Evolutionary conservation across 1,139 yeast genomes (phyloP), one percentile per base, ranked within the genome.

Genomic region (Blastobotrys illinoisensis): DNA sequence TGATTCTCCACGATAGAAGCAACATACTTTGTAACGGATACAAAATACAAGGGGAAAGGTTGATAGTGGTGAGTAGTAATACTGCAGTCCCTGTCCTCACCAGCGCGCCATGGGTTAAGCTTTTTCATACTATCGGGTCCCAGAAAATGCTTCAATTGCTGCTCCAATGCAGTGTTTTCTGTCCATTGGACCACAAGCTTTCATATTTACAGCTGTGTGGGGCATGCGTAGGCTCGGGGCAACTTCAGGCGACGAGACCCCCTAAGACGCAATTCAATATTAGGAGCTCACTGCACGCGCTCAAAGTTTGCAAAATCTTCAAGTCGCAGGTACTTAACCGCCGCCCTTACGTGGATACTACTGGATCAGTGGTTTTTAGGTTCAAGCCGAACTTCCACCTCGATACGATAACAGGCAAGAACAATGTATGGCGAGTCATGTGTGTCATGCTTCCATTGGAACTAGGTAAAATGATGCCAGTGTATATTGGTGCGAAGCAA

Each of bases 341-440:
- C 20, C 32, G 20, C 9, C 52, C 55, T 7, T 36, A 36, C 5
- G 14, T 49, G 5, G 45, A 36, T 19, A 49, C 28, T 7, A 18
- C 45, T 36, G 50, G 48, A 4, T 14, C 44, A 9, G 48, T 51
- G 6, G 16, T 53, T 1, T 49, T 57, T 32, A 51, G 60, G 9
- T 49, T 56, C 32, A 50, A 47, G 16, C 49, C 50, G 7, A 26
- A 20, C 11, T 47, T 18, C 21, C 54, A 51, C 16, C 48, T 51
- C 5, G 48, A 47, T 7, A 32, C 40, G 7, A 32, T n/a, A 13
- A 32, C 23, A 2, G 9, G n/a, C 2, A 18, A 40, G 19, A 26
- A 24, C 26, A 23, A 47, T 19, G 26, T 36, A 2, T 9, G 19
- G 20, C 6, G 16, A 9, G 54, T 50, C 11, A 5, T 51, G 45